phyloP scores from a whole-genome alignment of 2,329 filamentous ascomycete species.

The Epichloe hybrida region DNA sequence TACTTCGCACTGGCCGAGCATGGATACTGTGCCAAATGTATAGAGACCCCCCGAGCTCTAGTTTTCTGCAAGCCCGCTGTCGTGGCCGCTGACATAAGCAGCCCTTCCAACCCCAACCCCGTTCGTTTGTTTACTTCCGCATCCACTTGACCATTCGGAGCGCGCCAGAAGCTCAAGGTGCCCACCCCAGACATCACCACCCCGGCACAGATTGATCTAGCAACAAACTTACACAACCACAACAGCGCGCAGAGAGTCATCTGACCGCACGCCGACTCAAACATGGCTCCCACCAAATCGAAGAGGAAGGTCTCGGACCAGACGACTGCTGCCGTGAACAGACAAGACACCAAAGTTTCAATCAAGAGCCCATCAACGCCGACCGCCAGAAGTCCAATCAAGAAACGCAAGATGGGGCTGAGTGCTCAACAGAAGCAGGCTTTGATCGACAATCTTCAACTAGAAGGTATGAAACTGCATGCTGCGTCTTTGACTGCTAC shows the following conservation, averaged over 20 bases:
- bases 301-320: constrained; percentile 19
- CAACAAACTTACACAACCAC: background rate
- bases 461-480: constrained; percentile 53
- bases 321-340: constrained; percentile 5
- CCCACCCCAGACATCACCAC: background rate
- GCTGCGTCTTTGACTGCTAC: background rate
- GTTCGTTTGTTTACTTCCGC: constrained; percentile 29
- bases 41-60: constrained; percentile 2
- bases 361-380: constrained; percentile 24
- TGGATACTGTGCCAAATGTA: constrained; percentile 3
- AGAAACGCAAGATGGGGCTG: constrained; percentile 47
- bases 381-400: constrained; percentile 43
- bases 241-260: background rate
- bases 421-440: constrained; percentile 67
- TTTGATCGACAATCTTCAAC: constrained; percentile 75
- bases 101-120: background rate
- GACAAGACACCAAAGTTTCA: constrained; percentile 11
- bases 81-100: constrained; percentile 6
- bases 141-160: constrained; percentile 9
- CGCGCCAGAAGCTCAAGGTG: background rate
- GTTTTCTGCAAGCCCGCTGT: background rate
- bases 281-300: constrained; percentile 34
- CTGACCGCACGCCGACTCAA: constrained; percentile 10
- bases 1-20: background rate
- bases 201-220: background rate